Percentiles rank a stretch among this genome's conserved stretches.
Conservation (phyloP, 805 yeast species). For the Metschnikowia rubicola region DNA sequence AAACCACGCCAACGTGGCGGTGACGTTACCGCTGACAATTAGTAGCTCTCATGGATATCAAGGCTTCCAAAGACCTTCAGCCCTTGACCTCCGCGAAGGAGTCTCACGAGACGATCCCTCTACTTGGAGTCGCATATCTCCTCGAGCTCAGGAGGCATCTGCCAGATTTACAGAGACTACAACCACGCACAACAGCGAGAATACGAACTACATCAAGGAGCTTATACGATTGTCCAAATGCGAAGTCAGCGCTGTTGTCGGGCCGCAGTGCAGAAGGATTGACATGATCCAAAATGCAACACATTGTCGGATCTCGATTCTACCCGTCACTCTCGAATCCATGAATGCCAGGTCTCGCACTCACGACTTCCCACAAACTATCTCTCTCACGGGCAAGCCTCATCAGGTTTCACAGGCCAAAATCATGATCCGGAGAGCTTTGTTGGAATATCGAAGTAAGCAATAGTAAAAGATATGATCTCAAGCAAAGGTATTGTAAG, state of each 20-base stretch:
- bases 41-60: too few relatives aligned
- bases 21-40: too few relatives aligned
- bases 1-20: too few relatives aligned
- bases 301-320: constrained; percentile 12
- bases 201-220: constrained; percentile 8
- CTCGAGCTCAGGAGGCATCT: too few relatives aligned
- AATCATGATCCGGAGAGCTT: constrained; percentile 12
- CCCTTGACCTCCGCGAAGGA: too few relatives aligned
- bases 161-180: not conserved
- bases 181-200: constrained; percentile 1
- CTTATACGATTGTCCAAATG: constrained; percentile 11
- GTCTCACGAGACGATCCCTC: too few relatives aligned
- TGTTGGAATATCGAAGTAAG: constrained; percentile 8
- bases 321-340: constrained; percentile 14
- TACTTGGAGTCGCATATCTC: too few relatives aligned
- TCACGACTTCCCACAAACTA: constrained; percentile 11
- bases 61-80: too few relatives aligned
- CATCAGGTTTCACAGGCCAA: constrained; percentile 12
- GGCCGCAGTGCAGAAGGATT: constrained; percentile 11
- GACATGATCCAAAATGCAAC: constrained; percentile 8
- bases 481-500: too few relatives aligned
- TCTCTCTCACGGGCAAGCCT: constrained; percentile 13
- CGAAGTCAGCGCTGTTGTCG: constrained; percentile 14
- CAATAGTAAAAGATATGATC: not conserved
- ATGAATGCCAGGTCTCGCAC: constrained; percentile 8